Base-by-base conservation (phyloP, 2,329 filamentous ascomycete species). In the Monosporascus sp. region DNA sequence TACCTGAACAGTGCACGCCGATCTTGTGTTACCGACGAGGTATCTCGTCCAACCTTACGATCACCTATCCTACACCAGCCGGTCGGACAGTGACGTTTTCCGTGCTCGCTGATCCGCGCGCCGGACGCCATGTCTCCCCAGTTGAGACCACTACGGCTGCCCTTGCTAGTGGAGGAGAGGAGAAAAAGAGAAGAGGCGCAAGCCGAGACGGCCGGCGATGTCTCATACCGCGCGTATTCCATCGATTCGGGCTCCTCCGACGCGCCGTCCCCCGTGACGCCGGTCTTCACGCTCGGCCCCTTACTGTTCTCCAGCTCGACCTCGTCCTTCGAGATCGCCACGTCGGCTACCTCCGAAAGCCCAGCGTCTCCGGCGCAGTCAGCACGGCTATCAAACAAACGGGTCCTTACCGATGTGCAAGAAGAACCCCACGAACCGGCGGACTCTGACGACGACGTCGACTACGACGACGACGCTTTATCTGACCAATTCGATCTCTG, bases 401-500 rank as follows among this genome's bases (percentile, higher is more conserved):
- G 83, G 56, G 80, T 79, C 50, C 77, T 97, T 57, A 88, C 90
- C 17, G 89, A 94, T 64, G 88, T 97, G 20, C 83, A 91, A 64
- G 92, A 97, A 69, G 91, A 96, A 64, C 85, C 88, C 2, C 73
- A 85, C 43, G 88, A 92, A 68, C 81, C 80, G 51, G 88, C 88
- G 20, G 59, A 61, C 34, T 62, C 63, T 22, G 82, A 85, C 27
- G 78, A 80, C 51, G 76, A 77, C 49, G 72, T 79, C 55, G 76
- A 78, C 54, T 70, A 76, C 47, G 67, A 78, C 48, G 69, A 79
- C 27, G 76, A 80, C 55, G 72, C 71, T 49, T 65, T 62, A 55
- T 71, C 70, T 20, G 60, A 71, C 26, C 66, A 71, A 24, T 73
- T 76, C 55, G 74, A 76, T 46, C 73, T 85, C 43, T 84, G 85